Evolutionary conservation across 1,284 basidiomycete species (phyloP), one percentile per base, ranked within the genome.

Genomic region (Cystobasidium slooffiae): DNA sequence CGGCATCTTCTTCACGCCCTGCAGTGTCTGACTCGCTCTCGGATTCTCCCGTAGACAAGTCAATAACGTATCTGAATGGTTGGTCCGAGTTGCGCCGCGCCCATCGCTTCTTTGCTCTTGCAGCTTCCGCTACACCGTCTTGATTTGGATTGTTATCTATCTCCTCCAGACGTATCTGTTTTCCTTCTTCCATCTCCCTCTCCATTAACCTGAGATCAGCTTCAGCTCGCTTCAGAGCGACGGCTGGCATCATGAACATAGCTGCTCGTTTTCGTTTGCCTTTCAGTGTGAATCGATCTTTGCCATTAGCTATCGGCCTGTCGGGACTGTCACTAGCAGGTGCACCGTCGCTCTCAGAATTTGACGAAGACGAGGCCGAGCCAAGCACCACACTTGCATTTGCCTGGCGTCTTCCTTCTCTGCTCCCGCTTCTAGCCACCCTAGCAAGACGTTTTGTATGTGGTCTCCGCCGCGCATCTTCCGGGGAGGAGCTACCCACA

Each of bases 221-320:
- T 39, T 76, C 59, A 1, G 79, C 79, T 62, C 72, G 75, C 69
- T 79, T 79, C 51, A 80, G 75, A 66, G 79, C 78, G 1, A 76
- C 74, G n/a, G 70, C 77, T 8, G 79, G 79, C 79, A 80, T 78
- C 79, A 80, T 80, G 8, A 43, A 41, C 18, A 75, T 67, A 4
- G 79, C 68, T 2, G 76, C 76, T 24, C 68, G 65, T 31, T 74
- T 68, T 10, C 76, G 74, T 52, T 76, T 78, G 31, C 74, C 68
- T 24, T 74, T 72, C 47, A 80, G 75, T 37, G 62, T 59, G 16
- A 75, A 76, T 14, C 66, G 70, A 8, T 68, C 64, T 16, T 62
- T 44, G 16, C 41, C 16, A 5, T 22, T 18, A 41, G 22, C 39
- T 46, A 63, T 49, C n/a, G 52, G 65, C n/a, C 62, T 44, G 22